Evolutionary conservation across 768 basidiomycete genomes (phyloP).

Genomic region (Cystobasidium tubakii): DNA sequence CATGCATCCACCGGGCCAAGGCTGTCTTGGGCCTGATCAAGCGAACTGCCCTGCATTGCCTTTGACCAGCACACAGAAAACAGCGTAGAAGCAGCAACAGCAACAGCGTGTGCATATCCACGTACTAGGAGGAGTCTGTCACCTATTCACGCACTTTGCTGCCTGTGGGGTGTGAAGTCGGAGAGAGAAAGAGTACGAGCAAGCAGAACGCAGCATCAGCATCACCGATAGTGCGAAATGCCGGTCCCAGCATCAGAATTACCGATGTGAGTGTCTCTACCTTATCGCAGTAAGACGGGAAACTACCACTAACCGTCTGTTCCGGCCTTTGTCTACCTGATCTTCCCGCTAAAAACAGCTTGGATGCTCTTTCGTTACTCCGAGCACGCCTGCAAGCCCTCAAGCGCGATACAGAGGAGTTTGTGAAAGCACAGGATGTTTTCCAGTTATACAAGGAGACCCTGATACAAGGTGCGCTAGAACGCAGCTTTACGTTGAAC

Average conservation of each 20-base stretch:
- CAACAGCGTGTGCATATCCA: neutral
- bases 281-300: neutral
- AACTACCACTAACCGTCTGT: neutral
- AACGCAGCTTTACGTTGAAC: slow-evolving; percentile 8
- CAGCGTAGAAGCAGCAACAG: neutral
- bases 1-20: too few relatives aligned
- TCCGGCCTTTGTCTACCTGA: neutral
- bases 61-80: too few relatives aligned
- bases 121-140: neutral
- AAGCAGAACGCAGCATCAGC: neutral
- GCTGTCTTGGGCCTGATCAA: too few relatives aligned
- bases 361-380: neutral
- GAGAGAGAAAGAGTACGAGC: neutral
- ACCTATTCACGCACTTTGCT: neutral
- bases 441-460: slow-evolving; percentile 85
- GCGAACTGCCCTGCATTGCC: too few relatives aligned
- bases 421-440: slow-evolving; percentile 88
- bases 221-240: neutral
- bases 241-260: slow-evolving; percentile 10
- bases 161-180: too few relatives aligned
- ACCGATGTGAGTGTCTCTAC: neutral
- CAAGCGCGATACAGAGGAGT: slow-evolving; percentile 86
- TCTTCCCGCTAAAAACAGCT: neutral
- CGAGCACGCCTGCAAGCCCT: slow-evolving; percentile 49
- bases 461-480: slow-evolving; percentile 74